Base-by-base conservation (phyloP, 179 eudicot genomes). In the Gypsophila paniculata region DNA sequence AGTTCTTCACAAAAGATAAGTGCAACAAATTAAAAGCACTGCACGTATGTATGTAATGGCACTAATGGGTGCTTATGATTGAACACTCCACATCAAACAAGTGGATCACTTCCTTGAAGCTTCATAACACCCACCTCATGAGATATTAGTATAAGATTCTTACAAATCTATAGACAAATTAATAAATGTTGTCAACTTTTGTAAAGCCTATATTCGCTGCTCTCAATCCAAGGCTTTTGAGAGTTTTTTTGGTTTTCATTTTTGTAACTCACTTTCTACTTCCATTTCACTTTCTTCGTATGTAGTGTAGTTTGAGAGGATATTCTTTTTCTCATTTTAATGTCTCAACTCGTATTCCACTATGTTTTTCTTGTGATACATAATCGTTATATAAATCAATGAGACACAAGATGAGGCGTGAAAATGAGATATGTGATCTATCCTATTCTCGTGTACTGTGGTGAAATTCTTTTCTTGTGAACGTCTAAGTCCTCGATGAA, bases 41-140 rank as follows among this genome's bases (percentile, higher is more conserved):
- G 57, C 2, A 18, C 22, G 19, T 53, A 42, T 42, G 0, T 9
- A 42, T 42, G 46, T 42, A 42, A 42, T 2, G 2, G 10, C 1
- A 6, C 3, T 36, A 42, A 42, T 46, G 3, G 4, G 52, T 46
- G 52, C 61, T 55, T 0, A 55, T 22, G 29, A 36, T 73, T 21
- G 51, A 32, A 49, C 52, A 65, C 25, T 57, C 72, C 32, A 57
- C 25, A 25, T 65, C 72, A 44, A 67, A 54, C 67, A 58, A 74
- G 65, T 65, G 42, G 65, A 8, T 18, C 21, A 36, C 34, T 73
- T 64, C 69, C 63, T n/a, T 64, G 76, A 46, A 67, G 17, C 64
- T 67, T 74, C 77, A 18, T 74, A 2, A 36, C 75, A 49, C 57
- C n/a, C 42, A 3, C n/a, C 34, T 29, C 4, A 29, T 29, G 34